phyloP scores from a whole-genome alignment of 1,284 basidiomycete genomes.

The Flammula alnicola region DNA sequence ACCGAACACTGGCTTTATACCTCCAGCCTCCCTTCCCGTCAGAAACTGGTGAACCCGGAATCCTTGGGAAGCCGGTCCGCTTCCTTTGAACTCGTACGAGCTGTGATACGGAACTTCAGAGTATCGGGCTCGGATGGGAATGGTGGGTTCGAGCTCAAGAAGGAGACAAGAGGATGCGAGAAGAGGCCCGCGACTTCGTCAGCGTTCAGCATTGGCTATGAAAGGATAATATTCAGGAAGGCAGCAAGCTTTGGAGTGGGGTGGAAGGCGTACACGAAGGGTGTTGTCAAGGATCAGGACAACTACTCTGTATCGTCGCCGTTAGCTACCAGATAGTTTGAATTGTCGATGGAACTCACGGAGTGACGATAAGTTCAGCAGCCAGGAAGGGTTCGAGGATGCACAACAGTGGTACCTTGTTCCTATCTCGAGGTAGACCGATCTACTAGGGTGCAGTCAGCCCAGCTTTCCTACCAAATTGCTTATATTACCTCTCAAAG shows the following conservation, averaged over 20 bases:
- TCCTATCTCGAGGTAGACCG: constrained; percentile 73
- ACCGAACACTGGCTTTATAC: constrained; percentile 83
- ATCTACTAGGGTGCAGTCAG: constrained; percentile 52
- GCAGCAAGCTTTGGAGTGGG: background rate
- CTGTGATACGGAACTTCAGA: constrained; percentile 69
- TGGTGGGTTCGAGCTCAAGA: constrained; percentile 68
- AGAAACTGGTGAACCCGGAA: constrained; percentile 74
- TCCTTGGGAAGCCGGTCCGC: constrained; percentile 40
- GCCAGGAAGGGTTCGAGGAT: constrained; percentile 78
- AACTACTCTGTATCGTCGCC: constrained; percentile 62
- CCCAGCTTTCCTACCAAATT: background rate
- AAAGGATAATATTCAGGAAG: background rate
- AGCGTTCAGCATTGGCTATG: constrained; percentile 76
- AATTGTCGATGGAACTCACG: constrained; percentile 51
- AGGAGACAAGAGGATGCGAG: constrained; percentile 78
- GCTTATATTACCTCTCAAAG: constrained; percentile 38
- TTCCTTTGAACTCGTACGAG: constrained; percentile 57
- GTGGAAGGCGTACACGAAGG: constrained; percentile 51
- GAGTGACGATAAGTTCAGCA: constrained; percentile 75
- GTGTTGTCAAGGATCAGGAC: constrained; percentile 79
- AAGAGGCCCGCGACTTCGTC: constrained; percentile 81
- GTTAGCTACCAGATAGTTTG: background rate
- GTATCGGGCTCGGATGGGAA: constrained; percentile 60
- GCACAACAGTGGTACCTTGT: constrained; percentile 74
- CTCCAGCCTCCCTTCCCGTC: constrained; percentile 79